These are phyloP conservation scores for Phyllosticta citribraziliensis DNA, from an alignment of 2,329 filamentous ascomycete species.

Conservation along the genomic window DNA sequence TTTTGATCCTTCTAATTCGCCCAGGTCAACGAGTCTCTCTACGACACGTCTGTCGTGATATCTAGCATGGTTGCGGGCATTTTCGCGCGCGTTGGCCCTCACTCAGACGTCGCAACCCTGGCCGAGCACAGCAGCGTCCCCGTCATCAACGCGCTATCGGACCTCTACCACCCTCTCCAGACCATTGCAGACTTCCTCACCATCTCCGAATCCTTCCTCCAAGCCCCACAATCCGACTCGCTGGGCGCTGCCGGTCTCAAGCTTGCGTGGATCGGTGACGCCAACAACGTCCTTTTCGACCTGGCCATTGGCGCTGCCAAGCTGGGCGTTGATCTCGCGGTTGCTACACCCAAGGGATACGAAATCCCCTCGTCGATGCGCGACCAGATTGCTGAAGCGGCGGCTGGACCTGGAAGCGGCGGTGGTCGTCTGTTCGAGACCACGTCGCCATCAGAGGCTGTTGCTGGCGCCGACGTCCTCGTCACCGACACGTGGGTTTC, in stretches of 20 bases:
- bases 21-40: constrained; percentile 84
- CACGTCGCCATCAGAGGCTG: constrained; percentile 69
- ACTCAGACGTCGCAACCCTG: constrained; percentile 39
- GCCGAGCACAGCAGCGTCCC: constrained; percentile 40
- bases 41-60: constrained; percentile 83
- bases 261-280: constrained; percentile 91
- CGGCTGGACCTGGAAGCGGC: constrained; percentile 37
- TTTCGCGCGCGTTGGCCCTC: constrained; percentile 43
- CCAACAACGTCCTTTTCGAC: constrained; percentile 95
- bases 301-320: constrained; percentile 81
- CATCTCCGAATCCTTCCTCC: constrained; percentile 66
- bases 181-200: constrained; percentile 91
- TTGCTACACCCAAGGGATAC: constrained; percentile 80
- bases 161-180: constrained; percentile 89
- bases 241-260: constrained; percentile 75
- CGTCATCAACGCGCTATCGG: constrained; percentile 56
- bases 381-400: constrained; percentile 58
- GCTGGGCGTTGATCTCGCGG: constrained; percentile 73
- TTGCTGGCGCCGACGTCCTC: constrained; percentile 77
- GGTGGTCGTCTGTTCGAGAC: constrained; percentile 66
- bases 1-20: neutral
- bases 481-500: constrained; percentile 98
- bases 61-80: constrained; percentile 55
- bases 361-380: constrained; percentile 69
- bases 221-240: constrained; percentile 32